Conservation (phyloP, 345 rosid species). For the Mallotus nudiflorus region DNA sequence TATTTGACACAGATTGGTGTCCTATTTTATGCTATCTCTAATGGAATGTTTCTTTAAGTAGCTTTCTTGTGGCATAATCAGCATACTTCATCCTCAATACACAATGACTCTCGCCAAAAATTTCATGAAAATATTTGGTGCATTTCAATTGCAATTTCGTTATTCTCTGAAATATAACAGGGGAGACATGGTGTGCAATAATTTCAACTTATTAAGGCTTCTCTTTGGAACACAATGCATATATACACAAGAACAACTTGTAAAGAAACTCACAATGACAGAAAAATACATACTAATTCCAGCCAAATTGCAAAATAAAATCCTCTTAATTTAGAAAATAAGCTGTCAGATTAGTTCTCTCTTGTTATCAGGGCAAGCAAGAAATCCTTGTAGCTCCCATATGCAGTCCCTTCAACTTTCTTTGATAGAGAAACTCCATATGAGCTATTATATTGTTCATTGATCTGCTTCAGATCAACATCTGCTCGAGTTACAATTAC, state of each 20-base stretch:
- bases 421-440: slow-evolving; percentile 48
- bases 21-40: not conserved
- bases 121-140: too few species aligned
- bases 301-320: slow-evolving; percentile 7
- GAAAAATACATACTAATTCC: not conserved
- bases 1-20: not conserved
- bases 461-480: slow-evolving; percentile 56
- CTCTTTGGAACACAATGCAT: not conserved
- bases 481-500: slow-evolving; percentile 74
- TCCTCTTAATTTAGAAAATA: not conserved
- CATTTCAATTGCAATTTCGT: too few species aligned
- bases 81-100: too few species aligned
- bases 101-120: too few species aligned
- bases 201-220: slow-evolving; percentile 10
- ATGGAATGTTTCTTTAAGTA: not conserved
- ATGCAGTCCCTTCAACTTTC: slow-evolving; percentile 50
- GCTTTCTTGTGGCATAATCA: not conserved
- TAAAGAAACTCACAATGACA: not conserved
- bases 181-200: not conserved
- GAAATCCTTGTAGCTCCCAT: slow-evolving; percentile 80
- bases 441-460: slow-evolving; percentile 39
- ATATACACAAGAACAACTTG: not conserved
- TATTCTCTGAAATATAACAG: not conserved
- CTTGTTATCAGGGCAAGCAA: slow-evolving; percentile 54
- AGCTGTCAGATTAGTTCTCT: slow-evolving; percentile 33